These are phyloP conservation scores for Epichloe sp. DNA, from an alignment of 2,329 filamentous ascomycete genomes.

Conservation along the genomic window DNA sequence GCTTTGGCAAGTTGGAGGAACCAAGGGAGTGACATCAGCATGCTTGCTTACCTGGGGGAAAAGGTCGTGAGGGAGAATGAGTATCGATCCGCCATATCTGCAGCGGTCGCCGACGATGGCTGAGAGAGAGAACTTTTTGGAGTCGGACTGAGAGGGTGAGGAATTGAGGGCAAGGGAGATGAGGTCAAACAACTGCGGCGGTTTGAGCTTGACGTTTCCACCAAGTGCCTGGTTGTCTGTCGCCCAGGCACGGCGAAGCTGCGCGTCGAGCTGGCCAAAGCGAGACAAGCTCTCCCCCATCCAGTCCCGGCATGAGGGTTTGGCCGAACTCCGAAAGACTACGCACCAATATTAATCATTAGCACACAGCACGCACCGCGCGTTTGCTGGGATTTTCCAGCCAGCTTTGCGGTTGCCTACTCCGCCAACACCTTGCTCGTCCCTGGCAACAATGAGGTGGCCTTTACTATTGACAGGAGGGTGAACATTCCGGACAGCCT, in stretches of 20 bases:
- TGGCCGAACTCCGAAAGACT: constrained; percentile 12
- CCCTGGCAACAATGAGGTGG: constrained; percentile 16
- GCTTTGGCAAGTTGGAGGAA: constrained; percentile 8
- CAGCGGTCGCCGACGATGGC: constrained; percentile 5
- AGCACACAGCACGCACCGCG: no score
- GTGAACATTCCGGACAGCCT: constrained; percentile 8
- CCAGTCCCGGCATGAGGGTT: constrained; percentile 13
- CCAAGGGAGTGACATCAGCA: constrained; percentile 10
- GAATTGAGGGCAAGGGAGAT: constrained; percentile 2
- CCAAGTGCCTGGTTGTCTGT: constrained; percentile 13
- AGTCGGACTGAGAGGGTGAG: constrained; percentile 7
- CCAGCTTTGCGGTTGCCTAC: not conserved
- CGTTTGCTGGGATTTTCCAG: not conserved
- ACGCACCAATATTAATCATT: not conserved
- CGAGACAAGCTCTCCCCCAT: not conserved
- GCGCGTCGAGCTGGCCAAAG: constrained; percentile 22
- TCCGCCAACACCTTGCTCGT: constrained; percentile 2
- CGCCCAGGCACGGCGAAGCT: constrained; percentile 24
- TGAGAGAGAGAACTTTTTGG: constrained; percentile 1
- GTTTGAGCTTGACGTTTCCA: constrained; percentile 21
- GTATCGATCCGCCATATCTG: constrained; percentile 89
- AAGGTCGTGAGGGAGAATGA: constrained; percentile 99
- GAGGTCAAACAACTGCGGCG: constrained; percentile 13
- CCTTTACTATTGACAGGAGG: constrained; percentile 14
- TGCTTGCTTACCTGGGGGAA: constrained; percentile 77